phyloP scores from a whole-genome alignment of 176 grass and related monocot genomes.

The Poa annua region DNA sequence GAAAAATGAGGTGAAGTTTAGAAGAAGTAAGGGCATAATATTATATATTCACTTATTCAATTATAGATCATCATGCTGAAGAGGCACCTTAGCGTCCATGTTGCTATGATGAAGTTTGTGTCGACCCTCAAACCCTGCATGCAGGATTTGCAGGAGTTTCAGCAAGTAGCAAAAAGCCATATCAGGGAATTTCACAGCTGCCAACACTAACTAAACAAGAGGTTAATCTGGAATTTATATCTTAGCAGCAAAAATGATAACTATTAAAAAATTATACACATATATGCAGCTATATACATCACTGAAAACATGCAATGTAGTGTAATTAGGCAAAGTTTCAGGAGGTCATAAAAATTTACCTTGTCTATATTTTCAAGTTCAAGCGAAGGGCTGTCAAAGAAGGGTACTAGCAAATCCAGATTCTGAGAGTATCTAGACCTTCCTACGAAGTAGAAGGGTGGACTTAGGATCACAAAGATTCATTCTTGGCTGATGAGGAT shows the following conservation, averaged over 20 bases:
- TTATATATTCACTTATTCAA: neutral
- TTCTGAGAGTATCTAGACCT: slow-evolving; percentile 73
- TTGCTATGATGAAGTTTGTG: slow-evolving; percentile 64
- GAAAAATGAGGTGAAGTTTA: neutral
- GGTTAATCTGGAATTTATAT: neutral
- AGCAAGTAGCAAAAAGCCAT: neutral
- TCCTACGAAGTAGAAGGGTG: slow-evolving; percentile 47
- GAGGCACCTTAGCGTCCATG: slow-evolving; percentile 74
- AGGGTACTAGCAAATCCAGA: slow-evolving; percentile 72
- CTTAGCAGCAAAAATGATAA: neutral
- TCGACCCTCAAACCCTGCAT: slow-evolving; percentile 54
- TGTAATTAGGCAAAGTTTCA: neutral
- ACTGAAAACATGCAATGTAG: neutral
- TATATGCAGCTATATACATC: neutral
- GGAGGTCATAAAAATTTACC: slow-evolving; percentile 8
- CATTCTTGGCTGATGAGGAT: neutral
- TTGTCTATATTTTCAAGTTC: slow-evolving; percentile 73
- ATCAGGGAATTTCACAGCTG: neutral
- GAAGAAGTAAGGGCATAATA: neutral
- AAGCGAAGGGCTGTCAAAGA: slow-evolving; percentile 76
- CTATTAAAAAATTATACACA: neutral
- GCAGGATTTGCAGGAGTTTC: slow-evolving; percentile 1
- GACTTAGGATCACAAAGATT: too few relatives aligned
- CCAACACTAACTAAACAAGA: neutral
- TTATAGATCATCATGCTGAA: neutral